Conservation (phyloP, 1,139 yeast genomes). For the Candida anutae region DNA sequence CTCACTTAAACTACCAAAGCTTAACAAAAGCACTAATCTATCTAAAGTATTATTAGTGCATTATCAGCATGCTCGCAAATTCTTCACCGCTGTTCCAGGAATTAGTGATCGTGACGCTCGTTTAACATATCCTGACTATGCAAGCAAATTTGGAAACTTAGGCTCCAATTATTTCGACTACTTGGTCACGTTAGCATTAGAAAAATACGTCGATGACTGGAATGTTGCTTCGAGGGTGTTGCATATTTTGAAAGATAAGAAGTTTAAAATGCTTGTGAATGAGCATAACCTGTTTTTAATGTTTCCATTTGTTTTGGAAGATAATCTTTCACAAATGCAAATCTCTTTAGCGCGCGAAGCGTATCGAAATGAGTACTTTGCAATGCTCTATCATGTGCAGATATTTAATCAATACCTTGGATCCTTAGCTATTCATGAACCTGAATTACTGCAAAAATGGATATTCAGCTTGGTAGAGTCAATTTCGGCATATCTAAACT, state of each 20-base stretch:
- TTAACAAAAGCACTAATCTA: constrained; percentile 3
- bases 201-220: too few relatives aligned
- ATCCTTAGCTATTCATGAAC: constrained; percentile 8
- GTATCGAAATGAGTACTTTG: constrained; percentile 9
- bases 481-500: too few relatives aligned
- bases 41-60: constrained; percentile 10
- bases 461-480: constrained; percentile 8
- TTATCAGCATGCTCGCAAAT: constrained; percentile 11
- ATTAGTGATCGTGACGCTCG: constrained; percentile 2
- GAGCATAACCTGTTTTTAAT: constrained; percentile 4
- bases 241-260: constrained; percentile 12
- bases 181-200: too few relatives aligned
- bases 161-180: constrained; percentile 12
- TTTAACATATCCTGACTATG: constrained; percentile 7
- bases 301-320: constrained; percentile 6
- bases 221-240: too few relatives aligned
- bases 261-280: constrained; percentile 11
- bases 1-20: constrained; percentile 3
- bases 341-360: constrained; percentile 3
- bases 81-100: constrained; percentile 4
- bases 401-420: constrained; percentile 18
- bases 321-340: constrained; percentile 5
- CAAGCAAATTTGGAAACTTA: constrained; percentile 10
- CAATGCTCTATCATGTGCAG: constrained; percentile 10
- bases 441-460: constrained; percentile 10